Base-by-base conservation (phyloP, 345 rosid genomes). In the Turritis glabra region DNA sequence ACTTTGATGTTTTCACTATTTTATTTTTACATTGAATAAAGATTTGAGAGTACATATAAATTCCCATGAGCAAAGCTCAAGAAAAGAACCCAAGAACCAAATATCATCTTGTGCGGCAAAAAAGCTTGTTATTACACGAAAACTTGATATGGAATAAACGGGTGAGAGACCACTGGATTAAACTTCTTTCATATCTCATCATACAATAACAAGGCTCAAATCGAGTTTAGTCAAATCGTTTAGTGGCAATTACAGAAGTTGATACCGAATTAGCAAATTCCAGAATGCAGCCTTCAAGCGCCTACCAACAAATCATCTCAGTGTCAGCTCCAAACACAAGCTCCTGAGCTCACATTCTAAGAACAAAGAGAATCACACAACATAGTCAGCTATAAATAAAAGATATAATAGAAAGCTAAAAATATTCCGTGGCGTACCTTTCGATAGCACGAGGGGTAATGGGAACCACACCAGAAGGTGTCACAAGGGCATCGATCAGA, bases 381-480 rank as follows among this genome's bases (percentile, higher is more conserved):
- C 33, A 62, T 1, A 7, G 18, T 44, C 47, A 67, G 12, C 60
- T 48, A 14, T 29, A 43, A 26, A 17, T 30, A 43, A 18, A 32
- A 52, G 13, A 60, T 33, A 15, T 30, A 23, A 19, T 58, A 27
- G 68, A 37, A 43, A 47, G 73, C 72, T 30, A 37, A 64, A 54
- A 46, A 78, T 40, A 22, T 46, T n/a, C 15, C 1, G 52, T 15
- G 33, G 21, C 6, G 2, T 58, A 87, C 96, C 91, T 87, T 69
- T 86, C 89, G 6, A 77, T 67, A 56, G 97, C 93, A 72, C 82
- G 79, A n/a, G 74, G 77, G 78, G 72, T 82, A 50, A 87, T 84
- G 47, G 85, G 90, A 79, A 83, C 77, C 43, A 86, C 81, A n/a
- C 97, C 93, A 51, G 90, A 79, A 26, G 96, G 88, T 75, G 96